These are phyloP conservation scores for Casuarina cunninghamiana DNA, from an alignment of 306 rosid species.

Conservation along the genomic window DNA sequence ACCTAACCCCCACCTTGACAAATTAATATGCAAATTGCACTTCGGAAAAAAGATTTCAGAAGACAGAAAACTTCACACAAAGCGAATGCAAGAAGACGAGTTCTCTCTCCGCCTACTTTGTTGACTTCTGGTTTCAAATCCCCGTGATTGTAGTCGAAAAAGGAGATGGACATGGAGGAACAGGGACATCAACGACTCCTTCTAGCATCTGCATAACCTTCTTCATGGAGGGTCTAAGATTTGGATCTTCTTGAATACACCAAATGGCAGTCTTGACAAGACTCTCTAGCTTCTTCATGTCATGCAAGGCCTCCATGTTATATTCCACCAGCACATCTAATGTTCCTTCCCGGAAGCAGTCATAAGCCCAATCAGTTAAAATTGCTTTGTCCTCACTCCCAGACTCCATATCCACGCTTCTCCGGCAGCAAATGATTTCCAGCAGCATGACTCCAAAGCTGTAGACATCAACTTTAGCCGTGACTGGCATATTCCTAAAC, in stretches of 20 bases:
- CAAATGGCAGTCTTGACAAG: constrained; percentile 32
- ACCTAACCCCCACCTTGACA: too few relatives aligned
- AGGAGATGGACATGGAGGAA: constrained; percentile 35
- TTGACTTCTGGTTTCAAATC: too few relatives aligned
- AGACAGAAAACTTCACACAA: too few relatives aligned
- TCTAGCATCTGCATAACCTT: constrained; percentile 42
- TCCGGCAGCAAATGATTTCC: constrained; percentile 5
- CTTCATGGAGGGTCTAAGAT: constrained; percentile 34
- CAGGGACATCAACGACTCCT: constrained; percentile 30
- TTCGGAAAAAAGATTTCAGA: too few relatives aligned
- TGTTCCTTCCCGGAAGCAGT: constrained; percentile 6
- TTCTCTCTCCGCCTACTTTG: too few relatives aligned
- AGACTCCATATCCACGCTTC: constrained; percentile 2
- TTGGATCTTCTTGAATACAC: constrained; percentile 38
- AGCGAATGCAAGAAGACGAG: too few relatives aligned
- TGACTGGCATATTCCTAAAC: constrained; percentile 3
- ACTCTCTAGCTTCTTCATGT: constrained; percentile 23
- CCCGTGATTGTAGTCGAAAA: not conserved
- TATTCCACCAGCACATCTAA: constrained; percentile 17
- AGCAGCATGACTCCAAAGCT: constrained; percentile 16
- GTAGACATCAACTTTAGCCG: constrained; percentile 35
- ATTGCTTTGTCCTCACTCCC: not conserved
- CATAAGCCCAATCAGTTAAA: constrained; percentile 25
- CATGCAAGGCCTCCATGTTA: constrained; percentile 21
- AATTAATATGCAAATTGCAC: too few relatives aligned